These are phyloP conservation scores for Skeletonema tropicum DNA, from an alignment of 108 stramenopile genomes.

Conservation along the genomic window DNA sequence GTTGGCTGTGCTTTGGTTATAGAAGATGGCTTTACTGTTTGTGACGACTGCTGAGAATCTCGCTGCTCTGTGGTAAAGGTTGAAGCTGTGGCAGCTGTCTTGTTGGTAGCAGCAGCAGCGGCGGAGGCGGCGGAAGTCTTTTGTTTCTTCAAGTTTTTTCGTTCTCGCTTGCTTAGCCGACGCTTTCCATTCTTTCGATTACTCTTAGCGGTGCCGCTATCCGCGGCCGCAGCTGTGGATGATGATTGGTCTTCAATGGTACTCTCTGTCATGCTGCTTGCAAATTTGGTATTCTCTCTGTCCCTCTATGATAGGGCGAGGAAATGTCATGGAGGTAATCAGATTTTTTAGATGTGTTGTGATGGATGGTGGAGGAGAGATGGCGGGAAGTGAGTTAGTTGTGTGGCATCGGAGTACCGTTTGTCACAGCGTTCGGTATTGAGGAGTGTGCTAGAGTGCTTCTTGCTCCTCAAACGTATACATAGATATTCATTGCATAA, in stretches of 20 bases:
- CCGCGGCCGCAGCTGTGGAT: background rate
- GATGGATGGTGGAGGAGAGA: background rate
- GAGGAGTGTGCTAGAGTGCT: too few relatives aligned
- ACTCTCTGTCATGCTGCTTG: background rate
- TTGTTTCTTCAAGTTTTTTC: slow-evolving; percentile 36
- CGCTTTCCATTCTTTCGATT: slow-evolving; percentile 13
- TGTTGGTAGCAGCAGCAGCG: background rate
- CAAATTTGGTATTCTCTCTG: background rate
- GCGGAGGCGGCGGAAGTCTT: background rate
- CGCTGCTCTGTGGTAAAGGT: background rate
- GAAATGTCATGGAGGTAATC: background rate
- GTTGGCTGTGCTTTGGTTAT: slow-evolving; percentile 16
- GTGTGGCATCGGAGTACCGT: too few relatives aligned
- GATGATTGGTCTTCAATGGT: background rate
- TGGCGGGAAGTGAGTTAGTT: background rate
- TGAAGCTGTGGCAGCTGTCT: background rate
- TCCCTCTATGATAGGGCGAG: background rate
- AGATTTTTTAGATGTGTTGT: background rate
- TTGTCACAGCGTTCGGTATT: too few relatives aligned
- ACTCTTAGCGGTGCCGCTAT: background rate
- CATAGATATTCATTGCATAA: too few relatives aligned
- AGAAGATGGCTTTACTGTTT: background rate
- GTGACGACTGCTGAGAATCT: background rate
- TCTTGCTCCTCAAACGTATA: too few relatives aligned
- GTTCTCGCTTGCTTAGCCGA: slow-evolving; percentile 41